A percentile compares a stretch with the other conserved stretches of the same genome.
phyloP scores from a whole-genome alignment of 169 alveolate genomes.

The Neospora caninum region DNA sequence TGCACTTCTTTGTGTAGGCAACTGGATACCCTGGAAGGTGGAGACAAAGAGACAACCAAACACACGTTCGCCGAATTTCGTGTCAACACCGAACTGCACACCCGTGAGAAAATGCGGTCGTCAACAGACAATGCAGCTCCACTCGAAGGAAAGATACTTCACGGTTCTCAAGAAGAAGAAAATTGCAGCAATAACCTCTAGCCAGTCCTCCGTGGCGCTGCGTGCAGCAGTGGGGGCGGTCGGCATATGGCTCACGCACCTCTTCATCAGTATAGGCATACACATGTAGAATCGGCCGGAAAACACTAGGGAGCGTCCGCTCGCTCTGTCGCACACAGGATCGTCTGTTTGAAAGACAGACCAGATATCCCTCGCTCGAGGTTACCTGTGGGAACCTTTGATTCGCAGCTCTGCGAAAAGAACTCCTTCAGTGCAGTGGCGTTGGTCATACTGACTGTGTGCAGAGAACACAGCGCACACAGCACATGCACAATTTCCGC shows the following conservation, averaged over 20 bases:
- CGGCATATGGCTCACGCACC: no score
- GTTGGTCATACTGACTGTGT: background rate
- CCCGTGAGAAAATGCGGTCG: background rate
- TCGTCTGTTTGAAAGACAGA: no score
- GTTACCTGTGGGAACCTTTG: background rate
- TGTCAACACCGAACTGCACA: background rate
- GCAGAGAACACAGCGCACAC: no score
- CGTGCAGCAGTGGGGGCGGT: no score
- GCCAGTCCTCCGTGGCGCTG: no score
- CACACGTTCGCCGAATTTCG: background rate
- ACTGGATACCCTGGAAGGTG: background rate
- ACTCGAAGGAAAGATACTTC: background rate
- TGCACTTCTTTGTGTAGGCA: slow-evolving; percentile 2
- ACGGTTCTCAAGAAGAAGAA: background rate
- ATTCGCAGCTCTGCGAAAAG: background rate
- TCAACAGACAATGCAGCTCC: background rate
- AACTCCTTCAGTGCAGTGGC: background rate
- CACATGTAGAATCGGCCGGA: no score
- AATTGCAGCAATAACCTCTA: background rate
- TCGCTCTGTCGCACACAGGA: no score
- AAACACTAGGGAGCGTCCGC: no score
- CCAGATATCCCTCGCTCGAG: no score
- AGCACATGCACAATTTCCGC: no score
- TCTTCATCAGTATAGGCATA: no score
- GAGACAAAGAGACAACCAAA: background rate